A percentile compares a stretch with the other conserved stretches of the same genome.
These are phyloP conservation scores for Plantago lanceolata DNA, from an alignment of 305 asterid genomes.

Conservation along the genomic window DNA sequence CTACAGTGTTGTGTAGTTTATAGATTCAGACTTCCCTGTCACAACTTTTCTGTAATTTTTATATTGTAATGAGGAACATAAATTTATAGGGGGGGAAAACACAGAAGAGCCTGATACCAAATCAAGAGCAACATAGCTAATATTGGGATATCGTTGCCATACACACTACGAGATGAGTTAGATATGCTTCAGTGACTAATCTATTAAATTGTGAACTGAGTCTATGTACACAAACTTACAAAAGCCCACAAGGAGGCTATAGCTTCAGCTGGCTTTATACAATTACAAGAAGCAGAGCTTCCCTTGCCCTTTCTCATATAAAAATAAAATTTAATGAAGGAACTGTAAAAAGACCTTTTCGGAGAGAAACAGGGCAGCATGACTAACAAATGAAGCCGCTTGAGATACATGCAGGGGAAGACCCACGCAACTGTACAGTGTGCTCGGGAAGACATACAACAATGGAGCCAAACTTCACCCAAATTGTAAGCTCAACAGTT, in stretches of 20 bases:
- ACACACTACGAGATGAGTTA: not conserved
- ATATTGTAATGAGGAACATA: too few species aligned
- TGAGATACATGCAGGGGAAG: slow-evolving; percentile 41
- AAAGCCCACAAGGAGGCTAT: slow-evolving; percentile 34
- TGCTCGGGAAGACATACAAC: slow-evolving; percentile 43
- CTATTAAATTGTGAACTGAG: slow-evolving; percentile 30
- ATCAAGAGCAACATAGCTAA: not conserved
- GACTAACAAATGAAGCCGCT: slow-evolving; percentile 36
- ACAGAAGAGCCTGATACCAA: not conserved
- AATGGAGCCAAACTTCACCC: slow-evolving; percentile 26
- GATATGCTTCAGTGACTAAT: slow-evolving; percentile 18
- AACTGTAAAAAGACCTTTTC: slow-evolving; percentile 2
- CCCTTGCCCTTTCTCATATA: slow-evolving; percentile 31
- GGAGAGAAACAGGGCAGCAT: slow-evolving; percentile 17
- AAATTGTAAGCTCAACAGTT: slow-evolving; percentile 1
- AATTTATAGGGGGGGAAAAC: not conserved
- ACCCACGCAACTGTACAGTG: slow-evolving; percentile 42
- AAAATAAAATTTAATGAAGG: slow-evolving; percentile 19
- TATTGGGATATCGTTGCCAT: not conserved
- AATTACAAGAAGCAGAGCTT: slow-evolving; percentile 59
- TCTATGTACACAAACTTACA: slow-evolving; percentile 69
- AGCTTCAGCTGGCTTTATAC: slow-evolving; percentile 42
- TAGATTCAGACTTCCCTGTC: too few species aligned
- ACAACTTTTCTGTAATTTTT: too few species aligned
- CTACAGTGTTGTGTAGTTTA: too few species aligned